A percentile compares a stretch with the other conserved stretches of the same genome.
Evolutionary conservation across 495 filamentous ascomycete species (phyloP).

Genomic region (Penicillium subrubescens): DNA sequence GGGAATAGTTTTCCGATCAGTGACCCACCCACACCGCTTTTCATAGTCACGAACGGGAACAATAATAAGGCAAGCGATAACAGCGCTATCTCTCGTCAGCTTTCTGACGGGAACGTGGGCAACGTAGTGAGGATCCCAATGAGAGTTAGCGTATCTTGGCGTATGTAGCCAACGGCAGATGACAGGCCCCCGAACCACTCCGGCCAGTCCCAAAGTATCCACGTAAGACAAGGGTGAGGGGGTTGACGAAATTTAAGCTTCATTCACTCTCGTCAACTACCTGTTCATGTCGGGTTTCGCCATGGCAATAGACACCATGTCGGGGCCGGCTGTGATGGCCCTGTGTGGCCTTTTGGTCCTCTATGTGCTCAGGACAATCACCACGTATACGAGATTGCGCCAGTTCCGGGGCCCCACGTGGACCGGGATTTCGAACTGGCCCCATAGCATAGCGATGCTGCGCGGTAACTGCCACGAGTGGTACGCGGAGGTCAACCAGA

Average conservation of each 20-base stretch:
- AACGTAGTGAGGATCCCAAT: neutral
- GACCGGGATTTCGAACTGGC: conserved; percentile 33
- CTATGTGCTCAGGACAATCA: conserved; percentile 14
- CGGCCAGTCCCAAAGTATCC: neutral
- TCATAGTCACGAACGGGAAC: neutral
- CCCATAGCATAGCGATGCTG: conserved; percentile 34
- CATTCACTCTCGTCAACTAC: neutral
- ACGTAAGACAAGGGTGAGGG: neutral
- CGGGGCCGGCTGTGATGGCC: conserved; percentile 11
- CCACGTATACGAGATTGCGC: conserved; percentile 14
- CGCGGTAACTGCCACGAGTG: conserved; percentile 28
- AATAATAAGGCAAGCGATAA: neutral
- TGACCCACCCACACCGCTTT: neutral
- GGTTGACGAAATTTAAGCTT: neutral
- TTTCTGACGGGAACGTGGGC: neutral
- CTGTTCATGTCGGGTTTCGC: conserved; percentile 1
- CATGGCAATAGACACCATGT: conserved; percentile 10
- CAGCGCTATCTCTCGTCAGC: neutral
- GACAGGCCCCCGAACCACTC: neutral
- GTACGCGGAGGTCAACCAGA: conserved; percentile 34
- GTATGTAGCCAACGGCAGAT: neutral
- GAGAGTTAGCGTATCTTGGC: neutral
- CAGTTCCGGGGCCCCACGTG: conserved; percentile 17
- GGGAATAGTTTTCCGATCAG: neutral
- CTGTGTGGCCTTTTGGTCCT: conserved; percentile 19